A percentile compares a stretch with the other conserved stretches of the same genome.
phyloP scores from a whole-genome alignment of 2,329 filamentous ascomycete genomes.

The Karstenula rhodostoma region DNA sequence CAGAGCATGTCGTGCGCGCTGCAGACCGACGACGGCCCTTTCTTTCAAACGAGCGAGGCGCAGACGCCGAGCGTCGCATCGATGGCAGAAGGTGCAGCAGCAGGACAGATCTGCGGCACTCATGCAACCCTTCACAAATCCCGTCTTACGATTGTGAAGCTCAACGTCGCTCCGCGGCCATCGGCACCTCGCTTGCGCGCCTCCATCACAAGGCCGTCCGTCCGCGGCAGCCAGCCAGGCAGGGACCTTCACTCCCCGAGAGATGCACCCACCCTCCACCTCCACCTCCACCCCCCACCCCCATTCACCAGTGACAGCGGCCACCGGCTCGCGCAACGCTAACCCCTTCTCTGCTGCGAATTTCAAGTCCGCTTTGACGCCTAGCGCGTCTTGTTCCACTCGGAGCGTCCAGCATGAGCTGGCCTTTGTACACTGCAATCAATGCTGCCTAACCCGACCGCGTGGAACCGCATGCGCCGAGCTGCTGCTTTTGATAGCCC shows the following conservation, averaged over 20 bases:
- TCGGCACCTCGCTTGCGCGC: constrained; percentile 8
- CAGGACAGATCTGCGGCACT: not conserved
- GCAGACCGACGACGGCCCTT: constrained; percentile 10
- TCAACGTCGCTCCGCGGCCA: not conserved
- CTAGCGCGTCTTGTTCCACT: constrained; percentile 1
- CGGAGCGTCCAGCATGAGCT: not conserved
- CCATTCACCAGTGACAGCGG: too few relatives aligned
- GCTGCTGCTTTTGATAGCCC: constrained; percentile 14
- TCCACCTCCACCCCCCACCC: too few relatives aligned
- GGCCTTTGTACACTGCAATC: not conserved
- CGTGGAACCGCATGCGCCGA: constrained; percentile 21
- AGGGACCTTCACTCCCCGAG: constrained; percentile 11
- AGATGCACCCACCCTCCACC: not conserved
- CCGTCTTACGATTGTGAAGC: constrained; percentile 5
- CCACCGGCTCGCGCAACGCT: too few relatives aligned
- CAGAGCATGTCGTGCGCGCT: constrained; percentile 22
- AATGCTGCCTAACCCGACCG: constrained; percentile 28
- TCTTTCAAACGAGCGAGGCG: not conserved
- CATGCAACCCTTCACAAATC: not conserved
- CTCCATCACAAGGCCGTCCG: not conserved
- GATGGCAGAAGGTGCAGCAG: not conserved
- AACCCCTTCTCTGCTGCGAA: constrained; percentile 9
- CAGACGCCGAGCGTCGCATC: not conserved
- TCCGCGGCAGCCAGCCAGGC: constrained; percentile 12
- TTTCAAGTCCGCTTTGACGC: not conserved